These are phyloP conservation scores for Gracilaria gracilis DNA, from an alignment of 23 red algal species.

Conservation along the genomic window DNA sequence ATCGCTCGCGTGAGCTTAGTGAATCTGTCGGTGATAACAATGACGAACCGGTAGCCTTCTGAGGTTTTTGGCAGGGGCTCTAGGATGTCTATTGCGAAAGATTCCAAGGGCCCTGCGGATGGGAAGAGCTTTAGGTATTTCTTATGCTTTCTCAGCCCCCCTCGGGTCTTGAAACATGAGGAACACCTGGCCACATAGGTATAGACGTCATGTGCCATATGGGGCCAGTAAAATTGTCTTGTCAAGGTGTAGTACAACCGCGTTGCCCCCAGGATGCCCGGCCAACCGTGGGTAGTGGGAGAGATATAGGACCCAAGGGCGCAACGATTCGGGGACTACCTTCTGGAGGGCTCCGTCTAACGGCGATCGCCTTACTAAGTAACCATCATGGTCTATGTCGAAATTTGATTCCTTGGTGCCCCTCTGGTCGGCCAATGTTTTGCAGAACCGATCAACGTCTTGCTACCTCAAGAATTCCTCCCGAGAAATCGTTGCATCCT, in stretches of 20 bases:
- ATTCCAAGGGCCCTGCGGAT: constrained; percentile 22
- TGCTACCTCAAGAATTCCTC: constrained; percentile 29
- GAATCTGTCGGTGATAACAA: constrained; percentile 48
- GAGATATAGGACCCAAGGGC: too few species aligned
- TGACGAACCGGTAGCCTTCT: constrained; percentile 23
- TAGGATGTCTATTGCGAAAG: constrained; percentile 44
- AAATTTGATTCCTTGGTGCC: neutral
- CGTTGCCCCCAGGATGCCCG: too few species aligned
- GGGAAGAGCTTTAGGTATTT: constrained; percentile 44
- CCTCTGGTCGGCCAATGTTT: neutral
- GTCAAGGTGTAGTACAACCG: constrained; percentile 30
- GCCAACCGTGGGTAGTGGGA: too few species aligned
- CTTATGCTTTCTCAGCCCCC: constrained; percentile 18
- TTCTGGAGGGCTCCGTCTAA: neutral
- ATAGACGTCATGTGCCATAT: constrained; percentile 32
- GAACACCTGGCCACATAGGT: too few species aligned
- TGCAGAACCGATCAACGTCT: constrained; percentile 2
- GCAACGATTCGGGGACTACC: too few species aligned
- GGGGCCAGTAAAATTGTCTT: constrained; percentile 32
- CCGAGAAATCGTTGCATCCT: neutral
- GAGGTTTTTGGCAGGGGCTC: neutral
- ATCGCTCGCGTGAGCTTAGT: too few species aligned
- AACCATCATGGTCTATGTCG: neutral
- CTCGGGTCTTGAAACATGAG: neutral
- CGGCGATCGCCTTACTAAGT: neutral